Conservation (phyloP, 129 eudicot species). For the Heracleum sosnowskyi region DNA sequence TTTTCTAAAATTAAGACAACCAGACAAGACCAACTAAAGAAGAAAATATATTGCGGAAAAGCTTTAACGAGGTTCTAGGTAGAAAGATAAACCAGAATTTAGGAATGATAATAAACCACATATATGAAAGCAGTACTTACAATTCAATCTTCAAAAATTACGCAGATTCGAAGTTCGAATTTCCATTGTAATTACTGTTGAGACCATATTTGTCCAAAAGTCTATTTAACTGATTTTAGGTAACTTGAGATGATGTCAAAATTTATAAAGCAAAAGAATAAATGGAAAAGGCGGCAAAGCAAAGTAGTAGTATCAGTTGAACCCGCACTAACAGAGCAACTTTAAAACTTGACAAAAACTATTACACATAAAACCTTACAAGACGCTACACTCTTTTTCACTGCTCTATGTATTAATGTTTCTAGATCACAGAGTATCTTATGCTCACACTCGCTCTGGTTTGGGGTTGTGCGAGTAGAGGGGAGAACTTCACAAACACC, state of each 20-base stretch:
- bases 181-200: neutral
- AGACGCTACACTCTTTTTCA: neutral
- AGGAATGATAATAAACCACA: neutral
- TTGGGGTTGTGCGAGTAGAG: neutral
- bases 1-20: neutral
- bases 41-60: neutral
- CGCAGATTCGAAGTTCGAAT: neutral
- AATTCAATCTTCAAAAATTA: neutral
- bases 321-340: neutral
- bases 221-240: neutral
- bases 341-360: neutral
- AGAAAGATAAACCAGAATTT: neutral
- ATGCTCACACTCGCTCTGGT: neutral
- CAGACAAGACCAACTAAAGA: neutral
- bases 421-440: neutral
- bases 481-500: neutral
- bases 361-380: neutral
- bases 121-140: neutral
- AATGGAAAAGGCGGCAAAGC: neutral
- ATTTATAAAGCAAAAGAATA: neutral
- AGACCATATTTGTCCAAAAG: neutral
- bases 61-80: neutral
- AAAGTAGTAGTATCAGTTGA: neutral
- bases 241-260: neutral
- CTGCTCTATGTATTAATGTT: neutral